Evolutionary conservation across 2,329 filamentous ascomycete genomes (phyloP).

Genomic region (Microsporum ferrugineum): DNA sequence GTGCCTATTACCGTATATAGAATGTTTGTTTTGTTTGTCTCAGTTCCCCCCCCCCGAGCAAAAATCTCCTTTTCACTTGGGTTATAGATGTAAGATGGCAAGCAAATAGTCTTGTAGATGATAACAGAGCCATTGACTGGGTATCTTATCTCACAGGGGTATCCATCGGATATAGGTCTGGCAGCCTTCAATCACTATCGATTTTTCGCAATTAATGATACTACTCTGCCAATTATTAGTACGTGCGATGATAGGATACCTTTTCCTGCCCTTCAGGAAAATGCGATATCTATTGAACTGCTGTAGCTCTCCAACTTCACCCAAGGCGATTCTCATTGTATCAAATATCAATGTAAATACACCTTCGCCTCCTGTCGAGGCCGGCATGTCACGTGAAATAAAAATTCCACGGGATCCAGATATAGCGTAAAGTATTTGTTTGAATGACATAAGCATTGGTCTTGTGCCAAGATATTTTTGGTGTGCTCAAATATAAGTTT

Average conservation of each 20-base stretch:
- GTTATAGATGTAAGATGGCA: not conserved
- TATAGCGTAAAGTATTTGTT: not conserved
- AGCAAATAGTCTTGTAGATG: not conserved
- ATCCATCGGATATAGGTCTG: too few relatives aligned
- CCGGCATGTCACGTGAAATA: not conserved
- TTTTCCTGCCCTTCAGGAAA: too few relatives aligned
- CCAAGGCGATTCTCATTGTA: not conserved
- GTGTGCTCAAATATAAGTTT: not conserved
- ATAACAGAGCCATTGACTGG: not conserved
- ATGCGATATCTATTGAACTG: too few relatives aligned
- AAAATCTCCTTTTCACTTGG: not conserved
- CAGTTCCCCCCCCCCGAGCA: not conserved
- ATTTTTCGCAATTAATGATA: too few relatives aligned
- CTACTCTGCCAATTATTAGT: too few relatives aligned
- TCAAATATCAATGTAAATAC: not conserved
- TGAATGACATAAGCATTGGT: not conserved
- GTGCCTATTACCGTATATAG: not conserved
- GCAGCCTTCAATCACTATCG: too few relatives aligned
- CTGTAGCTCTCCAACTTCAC: not conserved
- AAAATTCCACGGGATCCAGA: not conserved
- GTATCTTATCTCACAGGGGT: too few relatives aligned
- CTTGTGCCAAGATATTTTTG: not conserved
- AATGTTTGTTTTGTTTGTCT: constrained; percentile 16
- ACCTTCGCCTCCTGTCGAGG: not conserved
- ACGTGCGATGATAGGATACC: too few relatives aligned